Base-by-base conservation (phyloP, 164 flowering plant genomes). In the Kalanchoe fedtschenkoi region DNA sequence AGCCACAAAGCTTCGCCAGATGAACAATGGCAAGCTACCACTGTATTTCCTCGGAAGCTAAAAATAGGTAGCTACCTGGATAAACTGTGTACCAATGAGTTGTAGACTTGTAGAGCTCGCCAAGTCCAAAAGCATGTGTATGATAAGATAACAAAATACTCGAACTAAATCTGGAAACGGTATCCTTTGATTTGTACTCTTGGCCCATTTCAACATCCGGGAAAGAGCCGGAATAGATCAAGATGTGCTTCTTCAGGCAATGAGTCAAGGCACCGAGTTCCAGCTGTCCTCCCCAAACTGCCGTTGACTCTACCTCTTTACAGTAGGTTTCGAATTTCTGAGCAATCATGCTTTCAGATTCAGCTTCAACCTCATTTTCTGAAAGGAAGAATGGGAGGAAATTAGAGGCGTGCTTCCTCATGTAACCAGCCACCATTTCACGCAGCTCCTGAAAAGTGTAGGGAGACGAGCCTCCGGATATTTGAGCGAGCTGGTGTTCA, bases 201-300 rank as follows among this genome's bases (percentile, higher is more conserved):
- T 88, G 85, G 28, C 97, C 99, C 96, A 93, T 88, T 76, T 93
- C 97, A 43, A 90, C 92, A 70, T 90, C 92, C 29, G 98, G 96
- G 70, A 85, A 90, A 29, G 88, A 89, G 24, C 96, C 97, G 3
- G 96, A 89, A 69, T 60, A 86, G 70, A 87, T 69, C 76, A 78
- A 56, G 32, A 93, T 85, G 64, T 86, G 98, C 58, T 81, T 93
- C 64, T 65, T 81, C 57, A 93, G 69, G 74, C 87, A 80, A 68
- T 92, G 98, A 14, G 90, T 84, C 24, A 93, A 60, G 56, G 97
- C 98, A 54, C 86, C 82, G 5, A 93, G 86, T 72, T 93, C 98
- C 33, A 93, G 80, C 62, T 93, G 97, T 28, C 98, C 97, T 58
- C 97, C 98, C 98, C 95, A 90, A 5, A 87, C 90, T 2, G 96